Conservation (phyloP, 202 grass and related monocot genomes). For the Panicum hallii region DNA sequence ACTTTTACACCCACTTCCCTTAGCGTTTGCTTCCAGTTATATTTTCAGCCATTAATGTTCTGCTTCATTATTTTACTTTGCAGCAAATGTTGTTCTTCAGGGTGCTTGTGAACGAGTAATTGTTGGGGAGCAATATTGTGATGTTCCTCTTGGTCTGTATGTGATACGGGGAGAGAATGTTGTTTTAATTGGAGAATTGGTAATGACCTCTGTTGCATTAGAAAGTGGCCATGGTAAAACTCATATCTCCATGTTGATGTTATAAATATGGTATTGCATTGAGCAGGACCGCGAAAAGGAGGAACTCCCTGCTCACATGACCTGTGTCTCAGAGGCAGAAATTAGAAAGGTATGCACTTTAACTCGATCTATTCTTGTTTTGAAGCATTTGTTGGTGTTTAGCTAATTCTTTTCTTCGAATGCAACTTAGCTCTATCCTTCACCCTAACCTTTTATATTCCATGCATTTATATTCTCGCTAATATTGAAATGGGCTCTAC, state of each 20-base stretch:
- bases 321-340: constrained; percentile 80
- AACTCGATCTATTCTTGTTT: constrained; percentile 9
- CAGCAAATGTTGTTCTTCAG: constrained; percentile 99
- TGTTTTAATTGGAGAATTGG: constrained; percentile 98
- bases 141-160: constrained; percentile 94
- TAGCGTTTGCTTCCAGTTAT: neutral
- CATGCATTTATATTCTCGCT: neutral
- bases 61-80: constrained; percentile 38
- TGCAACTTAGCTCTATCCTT: neutral
- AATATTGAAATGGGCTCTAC: neutral
- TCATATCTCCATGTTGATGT: constrained; percentile 41
- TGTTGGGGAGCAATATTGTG: constrained; percentile 92
- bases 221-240: constrained; percentile 37
- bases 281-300: constrained; percentile 87
- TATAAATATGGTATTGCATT: constrained; percentile 52
- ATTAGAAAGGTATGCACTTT: constrained; percentile 78
- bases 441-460: neutral
- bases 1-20: constrained; percentile 9
- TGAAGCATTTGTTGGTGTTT: constrained; percentile 12
- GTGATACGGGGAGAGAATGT: constrained; percentile 99
- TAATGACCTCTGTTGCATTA: constrained; percentile 52
- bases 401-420: constrained; percentile 5
- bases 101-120: constrained; percentile 99
- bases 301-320: constrained; percentile 94
- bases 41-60: constrained; percentile 25